phyloP scores from a whole-genome alignment of 345 rosid genomes.

The Citrus sp. region DNA sequence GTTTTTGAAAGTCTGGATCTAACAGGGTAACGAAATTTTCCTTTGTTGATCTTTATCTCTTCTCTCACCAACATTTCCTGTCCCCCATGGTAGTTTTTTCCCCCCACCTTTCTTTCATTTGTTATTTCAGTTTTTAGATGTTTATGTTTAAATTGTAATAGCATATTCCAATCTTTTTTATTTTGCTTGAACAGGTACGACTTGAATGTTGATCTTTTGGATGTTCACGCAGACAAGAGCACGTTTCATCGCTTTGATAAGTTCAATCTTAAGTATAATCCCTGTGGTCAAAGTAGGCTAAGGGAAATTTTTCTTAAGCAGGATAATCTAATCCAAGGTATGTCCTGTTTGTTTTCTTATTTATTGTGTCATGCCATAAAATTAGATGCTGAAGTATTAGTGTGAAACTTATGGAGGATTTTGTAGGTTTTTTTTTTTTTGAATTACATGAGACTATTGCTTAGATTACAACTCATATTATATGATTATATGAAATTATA shows the following conservation, averaged over 20 bases:
- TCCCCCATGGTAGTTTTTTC: background rate
- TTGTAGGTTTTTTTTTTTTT: background rate
- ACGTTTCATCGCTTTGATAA: slow-evolving; percentile 99
- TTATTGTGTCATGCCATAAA: background rate
- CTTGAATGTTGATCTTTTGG: slow-evolving; percentile 94
- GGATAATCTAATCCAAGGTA: slow-evolving; percentile 99
- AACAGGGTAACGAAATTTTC: slow-evolving; percentile 58
- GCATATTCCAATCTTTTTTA: background rate
- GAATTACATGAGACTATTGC: no score
- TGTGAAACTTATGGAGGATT: background rate
- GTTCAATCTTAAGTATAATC: slow-evolving; percentile 98
- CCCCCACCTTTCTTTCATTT: no score
- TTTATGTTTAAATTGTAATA: background rate
- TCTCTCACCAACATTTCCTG: no score
- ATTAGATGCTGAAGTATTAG: background rate
- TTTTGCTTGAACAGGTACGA: slow-evolving; percentile 61
- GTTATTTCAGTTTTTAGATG: background rate
- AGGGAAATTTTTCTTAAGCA: slow-evolving; percentile 99
- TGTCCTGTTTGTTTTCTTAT: slow-evolving; percentile 4
- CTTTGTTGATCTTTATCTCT: background rate
- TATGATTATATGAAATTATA: no score
- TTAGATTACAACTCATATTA: no score
- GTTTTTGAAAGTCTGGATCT: slow-evolving; percentile 96
- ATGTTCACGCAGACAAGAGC: slow-evolving; percentile 99
- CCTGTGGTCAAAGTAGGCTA: slow-evolving; percentile 99